A percentile compares a stretch with the other conserved stretches of the same genome.
phyloP scores from a whole-genome alignment of 2,329 filamentous ascomycete species.

The Fusarium devonianum region DNA sequence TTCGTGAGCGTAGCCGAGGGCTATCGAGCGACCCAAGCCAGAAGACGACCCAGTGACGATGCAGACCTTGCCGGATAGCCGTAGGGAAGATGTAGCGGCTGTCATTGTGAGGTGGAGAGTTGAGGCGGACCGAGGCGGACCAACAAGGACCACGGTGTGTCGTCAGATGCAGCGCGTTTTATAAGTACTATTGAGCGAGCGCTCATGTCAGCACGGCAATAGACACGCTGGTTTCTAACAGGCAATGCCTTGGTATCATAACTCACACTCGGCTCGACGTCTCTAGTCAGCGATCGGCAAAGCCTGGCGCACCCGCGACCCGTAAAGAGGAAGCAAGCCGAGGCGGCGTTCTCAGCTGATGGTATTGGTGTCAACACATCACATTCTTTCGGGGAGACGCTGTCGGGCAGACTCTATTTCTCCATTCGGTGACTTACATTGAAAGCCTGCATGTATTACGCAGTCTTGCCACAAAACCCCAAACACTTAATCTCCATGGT shows the following conservation, averaged over 20 bases:
- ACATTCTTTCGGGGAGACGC: neutral
- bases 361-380: neutral
- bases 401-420: too few species aligned
- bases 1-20: conserved; percentile 51
- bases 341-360: neutral
- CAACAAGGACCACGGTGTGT: too few species aligned
- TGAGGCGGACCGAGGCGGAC: too few species aligned
- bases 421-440: too few species aligned
- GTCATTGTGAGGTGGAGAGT: conserved; percentile 1
- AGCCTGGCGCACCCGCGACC: neutral
- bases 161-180: neutral
- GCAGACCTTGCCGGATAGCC: conserved; percentile 42
- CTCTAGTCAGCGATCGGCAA: too few species aligned
- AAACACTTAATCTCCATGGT: too few species aligned
- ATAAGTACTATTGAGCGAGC: neutral
- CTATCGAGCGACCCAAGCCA: conserved; percentile 56
- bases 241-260: too few species aligned
- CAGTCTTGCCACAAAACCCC: too few species aligned
- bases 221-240: too few species aligned
- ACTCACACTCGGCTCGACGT: too few species aligned
- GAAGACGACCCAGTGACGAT: conserved; percentile 57
- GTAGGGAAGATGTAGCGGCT: neutral
- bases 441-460: too few species aligned
- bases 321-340: neutral
- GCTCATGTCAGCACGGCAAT: neutral